A percentile compares a stretch with the other conserved stretches of the same genome.
Conservation (phyloP, 441 rosid genomes). For the Brassica hybrid region DNA sequence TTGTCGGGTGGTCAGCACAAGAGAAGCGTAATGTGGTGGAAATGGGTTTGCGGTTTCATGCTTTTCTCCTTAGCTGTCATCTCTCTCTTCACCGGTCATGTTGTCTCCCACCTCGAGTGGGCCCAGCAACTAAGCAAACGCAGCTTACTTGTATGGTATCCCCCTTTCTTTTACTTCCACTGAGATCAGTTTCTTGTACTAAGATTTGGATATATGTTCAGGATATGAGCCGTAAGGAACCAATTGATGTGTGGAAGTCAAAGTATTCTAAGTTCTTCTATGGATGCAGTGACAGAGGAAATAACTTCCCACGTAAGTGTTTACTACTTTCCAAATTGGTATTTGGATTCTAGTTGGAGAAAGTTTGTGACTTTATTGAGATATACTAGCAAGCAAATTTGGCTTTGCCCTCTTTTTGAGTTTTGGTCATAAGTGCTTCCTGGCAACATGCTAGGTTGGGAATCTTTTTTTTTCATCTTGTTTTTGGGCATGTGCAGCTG, state of each 20-base stretch:
- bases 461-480: conserved; percentile 11
- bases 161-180: background rate
- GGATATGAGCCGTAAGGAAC: conserved; percentile 59
- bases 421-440: conserved; percentile 14
- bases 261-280: conserved; percentile 60
- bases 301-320: conserved; percentile 65
- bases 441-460: background rate
- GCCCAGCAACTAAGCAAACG: conserved; percentile 76
- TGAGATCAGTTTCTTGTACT: conserved; percentile 1
- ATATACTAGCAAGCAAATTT: conserved; percentile 9
- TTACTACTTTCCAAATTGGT: background rate
- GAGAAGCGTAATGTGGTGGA: conserved; percentile 60
- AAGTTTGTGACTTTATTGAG: conserved; percentile 36
- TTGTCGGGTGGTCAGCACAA: conserved; percentile 43
- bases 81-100: conserved; percentile 92
- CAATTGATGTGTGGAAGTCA: conserved; percentile 92
- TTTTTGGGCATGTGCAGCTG: conserved; percentile 56
- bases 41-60: conserved; percentile 83
- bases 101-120: conserved; percentile 96
- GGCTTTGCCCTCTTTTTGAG: conserved; percentile 19
- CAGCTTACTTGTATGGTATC: conserved; percentile 54
- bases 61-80: conserved; percentile 84
- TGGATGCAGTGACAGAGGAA: conserved; percentile 89
- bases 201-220: conserved; percentile 18
- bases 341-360: conserved; percentile 13